Evolutionary conservation across 768 basidiomycete species (phyloP).

Genomic region (Mycena rebaudengoi): DNA sequence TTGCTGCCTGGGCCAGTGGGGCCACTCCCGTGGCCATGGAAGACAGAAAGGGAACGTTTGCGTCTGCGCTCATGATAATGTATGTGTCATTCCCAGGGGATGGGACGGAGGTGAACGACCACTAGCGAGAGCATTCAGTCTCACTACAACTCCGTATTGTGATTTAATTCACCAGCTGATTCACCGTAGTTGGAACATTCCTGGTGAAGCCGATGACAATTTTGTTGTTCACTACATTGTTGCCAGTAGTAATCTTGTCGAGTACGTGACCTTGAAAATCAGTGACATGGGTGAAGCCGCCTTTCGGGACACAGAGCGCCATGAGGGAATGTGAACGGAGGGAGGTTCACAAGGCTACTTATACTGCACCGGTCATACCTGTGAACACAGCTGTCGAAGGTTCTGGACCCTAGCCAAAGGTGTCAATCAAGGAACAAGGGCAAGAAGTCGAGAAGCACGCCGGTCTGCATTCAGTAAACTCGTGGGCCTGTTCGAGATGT

Average conservation of each 20-base stretch:
- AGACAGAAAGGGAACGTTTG: neutral
- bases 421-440: neutral
- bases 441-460: neutral
- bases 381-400: neutral
- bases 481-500: neutral
- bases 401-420: neutral
- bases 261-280: slow-evolving; percentile 1
- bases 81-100: neutral
- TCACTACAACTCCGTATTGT: neutral
- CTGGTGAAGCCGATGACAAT: neutral
- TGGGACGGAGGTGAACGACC: neutral
- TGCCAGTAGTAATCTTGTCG: neutral
- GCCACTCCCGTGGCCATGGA: neutral
- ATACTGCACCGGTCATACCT: neutral
- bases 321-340: neutral
- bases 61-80: neutral
- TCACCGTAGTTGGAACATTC: neutral
- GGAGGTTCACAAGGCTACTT: neutral
- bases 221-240: neutral
- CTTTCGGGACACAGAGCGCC: neutral
- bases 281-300: slow-evolving; percentile 4
- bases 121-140: neutral
- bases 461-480: too few relatives aligned
- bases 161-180: neutral
- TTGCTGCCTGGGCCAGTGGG: neutral